Percentiles rank a stretch among this genome's conserved stretches.
These are phyloP conservation scores for Sclerotinia borealis DNA, from an alignment of 2,329 filamentous ascomycete species.

Conservation along the genomic window DNA sequence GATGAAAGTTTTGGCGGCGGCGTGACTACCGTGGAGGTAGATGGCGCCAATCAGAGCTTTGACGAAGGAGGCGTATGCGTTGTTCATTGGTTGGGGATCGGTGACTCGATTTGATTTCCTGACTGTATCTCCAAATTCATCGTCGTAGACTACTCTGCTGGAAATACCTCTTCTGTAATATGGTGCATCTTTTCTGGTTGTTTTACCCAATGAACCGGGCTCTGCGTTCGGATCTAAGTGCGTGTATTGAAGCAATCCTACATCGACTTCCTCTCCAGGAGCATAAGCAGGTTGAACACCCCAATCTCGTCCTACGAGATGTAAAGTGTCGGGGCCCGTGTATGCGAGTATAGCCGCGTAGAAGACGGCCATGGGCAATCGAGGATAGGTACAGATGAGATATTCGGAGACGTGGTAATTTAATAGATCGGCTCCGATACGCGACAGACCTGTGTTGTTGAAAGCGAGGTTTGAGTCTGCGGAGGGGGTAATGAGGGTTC, in stretches of 20 bases:
- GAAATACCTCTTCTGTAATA: conserved; percentile 64
- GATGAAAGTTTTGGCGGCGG: conserved; percentile 76
- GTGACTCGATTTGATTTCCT: conserved; percentile 27
- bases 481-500: conserved; percentile 77
- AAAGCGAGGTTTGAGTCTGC: conserved; percentile 74
- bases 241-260: conserved; percentile 79
- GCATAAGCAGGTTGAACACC: conserved; percentile 83
- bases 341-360: conserved; percentile 84
- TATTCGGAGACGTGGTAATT: conserved; percentile 86
- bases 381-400: conserved; percentile 82
- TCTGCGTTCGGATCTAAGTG: conserved; percentile 39
- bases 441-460: conserved; percentile 82
- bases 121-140: conserved; percentile 72
- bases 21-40: conserved; percentile 76
- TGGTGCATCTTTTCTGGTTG: conserved; percentile 45
- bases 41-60: conserved; percentile 78
- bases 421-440: conserved; percentile 75
- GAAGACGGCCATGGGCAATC: conserved; percentile 80
- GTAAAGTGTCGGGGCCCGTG: conserved; percentile 67
- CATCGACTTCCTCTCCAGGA: conserved; percentile 86
- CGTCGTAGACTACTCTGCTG: conserved; percentile 72
- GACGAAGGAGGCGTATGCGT: conserved; percentile 69
- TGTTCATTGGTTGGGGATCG: conserved; percentile 27
- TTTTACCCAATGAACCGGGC: conserved; percentile 42
- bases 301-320: conserved; percentile 75